These are phyloP conservation scores for Fusarium nematophilum DNA, from an alignment of 2,329 filamentous ascomycete species.

Conservation along the genomic window DNA sequence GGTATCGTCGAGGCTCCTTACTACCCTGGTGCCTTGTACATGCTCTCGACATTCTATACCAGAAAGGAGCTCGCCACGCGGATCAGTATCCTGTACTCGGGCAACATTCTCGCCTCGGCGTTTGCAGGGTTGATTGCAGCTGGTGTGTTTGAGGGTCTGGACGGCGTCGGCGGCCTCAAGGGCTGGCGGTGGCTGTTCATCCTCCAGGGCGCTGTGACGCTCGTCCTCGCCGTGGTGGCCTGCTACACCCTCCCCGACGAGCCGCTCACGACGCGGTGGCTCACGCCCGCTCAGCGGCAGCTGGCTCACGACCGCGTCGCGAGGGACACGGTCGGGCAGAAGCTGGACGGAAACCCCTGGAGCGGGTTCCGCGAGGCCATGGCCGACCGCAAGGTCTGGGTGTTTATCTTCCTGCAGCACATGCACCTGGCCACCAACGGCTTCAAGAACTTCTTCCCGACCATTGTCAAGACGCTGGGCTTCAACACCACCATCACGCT, in stretches of 20 bases:
- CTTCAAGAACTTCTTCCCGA: conserved; percentile 50
- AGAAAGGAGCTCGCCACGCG: conserved; percentile 55
- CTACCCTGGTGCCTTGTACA: conserved; percentile 48
- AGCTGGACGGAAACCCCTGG: conserved; percentile 51
- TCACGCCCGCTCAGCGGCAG: conserved; percentile 53
- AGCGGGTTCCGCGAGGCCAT: conserved; percentile 56
- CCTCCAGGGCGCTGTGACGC: conserved; percentile 65
- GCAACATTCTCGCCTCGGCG: conserved; percentile 46
- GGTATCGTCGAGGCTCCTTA: conserved; percentile 55
- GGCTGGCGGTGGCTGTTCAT: conserved; percentile 65
- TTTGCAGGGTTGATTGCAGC: conserved; percentile 57
- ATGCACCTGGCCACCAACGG: conserved; percentile 60
- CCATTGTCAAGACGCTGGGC: conserved; percentile 37
- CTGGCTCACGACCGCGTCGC: conserved; percentile 32
- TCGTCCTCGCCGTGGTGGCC: conserved; percentile 33
- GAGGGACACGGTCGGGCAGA: conserved; percentile 57
- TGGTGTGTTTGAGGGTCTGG: conserved; percentile 50
- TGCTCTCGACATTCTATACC: conserved; percentile 65
- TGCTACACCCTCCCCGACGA: conserved; percentile 46
- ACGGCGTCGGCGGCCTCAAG: conserved; percentile 31
- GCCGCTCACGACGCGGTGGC: conserved; percentile 55
- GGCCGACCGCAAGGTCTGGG: conserved; percentile 57
- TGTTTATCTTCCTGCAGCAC: conserved; percentile 62
- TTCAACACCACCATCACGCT: conserved; percentile 39
- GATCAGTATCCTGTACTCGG: conserved; percentile 56